Evolutionary conservation across 345 rosid genomes (phyloP).

Genomic region (Lepidium africanum): DNA sequence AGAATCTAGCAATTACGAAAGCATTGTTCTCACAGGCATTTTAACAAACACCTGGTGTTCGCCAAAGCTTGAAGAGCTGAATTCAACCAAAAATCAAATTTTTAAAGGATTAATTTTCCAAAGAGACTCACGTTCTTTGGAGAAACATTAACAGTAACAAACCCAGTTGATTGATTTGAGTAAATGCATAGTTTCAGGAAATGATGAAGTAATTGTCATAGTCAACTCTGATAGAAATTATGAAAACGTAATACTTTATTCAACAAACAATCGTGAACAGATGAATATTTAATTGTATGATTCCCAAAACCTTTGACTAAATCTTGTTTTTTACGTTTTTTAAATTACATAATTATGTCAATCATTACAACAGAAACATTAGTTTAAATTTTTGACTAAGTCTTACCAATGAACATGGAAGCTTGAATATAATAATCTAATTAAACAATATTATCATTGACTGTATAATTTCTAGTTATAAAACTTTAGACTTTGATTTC

Average conservation of each 20-base stretch:
- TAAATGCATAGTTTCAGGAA: background rate
- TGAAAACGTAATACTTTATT: background rate
- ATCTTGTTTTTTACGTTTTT: background rate
- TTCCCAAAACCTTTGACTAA: background rate
- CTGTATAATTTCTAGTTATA: background rate
- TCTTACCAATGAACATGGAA: background rate
- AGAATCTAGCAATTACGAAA: background rate
- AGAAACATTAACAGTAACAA: background rate
- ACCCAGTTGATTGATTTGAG: background rate
- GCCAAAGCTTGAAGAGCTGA: background rate
- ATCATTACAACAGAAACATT: background rate
- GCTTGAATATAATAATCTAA: background rate
- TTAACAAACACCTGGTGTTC: slow-evolving; percentile 15
- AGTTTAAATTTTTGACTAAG: background rate
- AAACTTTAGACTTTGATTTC: background rate
- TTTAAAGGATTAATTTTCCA: background rate
- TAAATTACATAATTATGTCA: slow-evolving; percentile 3
- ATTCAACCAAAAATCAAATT: background rate
- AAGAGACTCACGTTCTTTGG: background rate
- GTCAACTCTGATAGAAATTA: too few relatives aligned
- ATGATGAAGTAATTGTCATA: too few relatives aligned
- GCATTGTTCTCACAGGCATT: background rate
- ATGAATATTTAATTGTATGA: background rate
- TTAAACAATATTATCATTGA: background rate
- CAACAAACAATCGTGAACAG: background rate